Evolutionary conservation across 2,329 filamentous ascomycete genomes (phyloP).

Genomic region (Sporothrix pallida): DNA sequence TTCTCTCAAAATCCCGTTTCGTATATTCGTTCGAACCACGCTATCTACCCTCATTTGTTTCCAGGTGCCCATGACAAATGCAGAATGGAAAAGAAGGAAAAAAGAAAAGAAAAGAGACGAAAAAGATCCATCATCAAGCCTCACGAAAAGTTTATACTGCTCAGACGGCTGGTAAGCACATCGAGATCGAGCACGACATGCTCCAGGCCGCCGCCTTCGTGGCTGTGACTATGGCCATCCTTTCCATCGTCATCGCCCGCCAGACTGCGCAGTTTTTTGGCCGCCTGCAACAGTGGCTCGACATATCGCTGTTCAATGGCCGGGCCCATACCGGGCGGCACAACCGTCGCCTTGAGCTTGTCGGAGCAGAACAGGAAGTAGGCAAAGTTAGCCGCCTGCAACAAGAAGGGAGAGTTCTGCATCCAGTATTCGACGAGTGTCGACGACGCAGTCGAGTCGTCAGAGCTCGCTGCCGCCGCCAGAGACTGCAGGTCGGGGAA

Average conservation of each 20-base stretch:
- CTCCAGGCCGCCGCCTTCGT: conserved; percentile 2
- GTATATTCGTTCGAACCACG: conserved; percentile 2
- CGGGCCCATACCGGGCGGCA: conserved; percentile 62
- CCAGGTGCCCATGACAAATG: conserved; percentile 4
- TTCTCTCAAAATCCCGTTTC: neutral
- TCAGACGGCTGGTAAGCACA: conserved; percentile 33
- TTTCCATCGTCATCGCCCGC: conserved; percentile 15
- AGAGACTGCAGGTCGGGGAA: conserved; percentile 63
- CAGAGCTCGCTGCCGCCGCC: neutral
- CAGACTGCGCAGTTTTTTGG: conserved; percentile 26
- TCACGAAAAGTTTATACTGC: conserved; percentile 36
- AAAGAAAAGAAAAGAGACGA: neutral
- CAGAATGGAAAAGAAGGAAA: neutral
- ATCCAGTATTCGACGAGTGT: conserved; percentile 57
- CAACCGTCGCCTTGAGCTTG: conserved; percentile 50
- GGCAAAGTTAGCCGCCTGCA: conserved; percentile 67
- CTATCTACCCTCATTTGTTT: neutral
- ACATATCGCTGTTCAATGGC: conserved; percentile 65
- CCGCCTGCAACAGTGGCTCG: conserved; percentile 56
- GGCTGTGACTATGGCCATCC: neutral
- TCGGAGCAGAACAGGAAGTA: conserved; percentile 59
- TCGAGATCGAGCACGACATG: conserved; percentile 35
- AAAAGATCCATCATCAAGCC: neutral
- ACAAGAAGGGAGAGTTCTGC: conserved; percentile 59
- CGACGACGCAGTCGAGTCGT: conserved; percentile 45